Conservation (phyloP, 345 rosid species). For the Eutrema yunnanense region DNA sequence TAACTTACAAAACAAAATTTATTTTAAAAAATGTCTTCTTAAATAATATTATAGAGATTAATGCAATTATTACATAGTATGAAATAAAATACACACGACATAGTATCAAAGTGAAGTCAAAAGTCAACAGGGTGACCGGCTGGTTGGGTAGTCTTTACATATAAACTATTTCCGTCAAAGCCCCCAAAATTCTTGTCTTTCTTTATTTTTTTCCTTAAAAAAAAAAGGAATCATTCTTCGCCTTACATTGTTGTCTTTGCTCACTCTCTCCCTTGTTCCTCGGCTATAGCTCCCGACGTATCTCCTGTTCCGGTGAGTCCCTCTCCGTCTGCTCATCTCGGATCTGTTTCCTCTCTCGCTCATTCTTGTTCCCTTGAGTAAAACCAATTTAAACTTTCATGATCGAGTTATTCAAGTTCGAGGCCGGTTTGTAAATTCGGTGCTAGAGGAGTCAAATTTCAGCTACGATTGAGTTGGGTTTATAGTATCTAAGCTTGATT, state of each 20-base stretch:
- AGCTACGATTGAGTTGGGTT: not conserved
- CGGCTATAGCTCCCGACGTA: not conserved
- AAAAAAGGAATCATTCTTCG: not conserved
- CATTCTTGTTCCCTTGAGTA: not conserved
- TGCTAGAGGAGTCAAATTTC: not conserved
- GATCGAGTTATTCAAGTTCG: not conserved
- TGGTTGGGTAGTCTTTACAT: not conserved
- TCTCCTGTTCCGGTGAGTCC: constrained; percentile 10
- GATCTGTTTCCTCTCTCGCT: not conserved
- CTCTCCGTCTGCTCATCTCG: not conserved
- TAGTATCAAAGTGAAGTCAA: not conserved
- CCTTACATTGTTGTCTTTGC: not conserved
- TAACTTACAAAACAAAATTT: no score
- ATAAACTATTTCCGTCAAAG: not conserved
- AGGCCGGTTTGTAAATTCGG: not conserved
- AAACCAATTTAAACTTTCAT: not conserved
- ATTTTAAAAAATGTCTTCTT: no score
- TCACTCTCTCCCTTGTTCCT: not conserved
- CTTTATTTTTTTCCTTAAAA: not conserved
- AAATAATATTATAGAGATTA: no score
- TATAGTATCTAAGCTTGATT: not conserved
- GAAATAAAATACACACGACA: no score
- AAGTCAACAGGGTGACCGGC: not conserved
- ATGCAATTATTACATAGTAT: no score
- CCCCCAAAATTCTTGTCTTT: not conserved